These are phyloP conservation scores for Cordyceps fumosorosea DNA, from an alignment of 2,329 filamentous ascomycete species.

Conservation along the genomic window DNA sequence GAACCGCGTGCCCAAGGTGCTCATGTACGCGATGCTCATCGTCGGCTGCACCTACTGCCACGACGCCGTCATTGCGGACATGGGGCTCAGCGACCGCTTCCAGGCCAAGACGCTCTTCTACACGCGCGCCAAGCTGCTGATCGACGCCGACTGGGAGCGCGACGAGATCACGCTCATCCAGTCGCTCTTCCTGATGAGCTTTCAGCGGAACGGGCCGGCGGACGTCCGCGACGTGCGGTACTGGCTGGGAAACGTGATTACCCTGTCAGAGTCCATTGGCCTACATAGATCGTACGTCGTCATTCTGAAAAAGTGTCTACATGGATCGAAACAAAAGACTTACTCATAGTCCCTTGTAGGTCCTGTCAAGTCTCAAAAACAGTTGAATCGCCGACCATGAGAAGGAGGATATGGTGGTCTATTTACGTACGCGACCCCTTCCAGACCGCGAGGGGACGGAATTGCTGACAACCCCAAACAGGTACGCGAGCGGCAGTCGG, in stretches of 20 bases:
- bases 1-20: constrained; percentile 39
- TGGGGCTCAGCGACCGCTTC: constrained; percentile 42
- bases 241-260: constrained; percentile 45
- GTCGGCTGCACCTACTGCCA: constrained; percentile 48
- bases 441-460: not conserved
- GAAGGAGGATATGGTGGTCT: constrained; percentile 48
- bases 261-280: constrained; percentile 43
- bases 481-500: constrained; percentile 32
- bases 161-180: constrained; percentile 44
- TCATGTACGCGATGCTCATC: constrained; percentile 48
- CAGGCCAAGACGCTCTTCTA: constrained; percentile 45
- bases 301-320: not conserved
- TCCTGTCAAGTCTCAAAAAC: constrained; percentile 24
- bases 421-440: constrained; percentile 35
- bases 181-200: constrained; percentile 47
- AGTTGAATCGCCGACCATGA: constrained; percentile 25
- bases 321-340: not conserved
- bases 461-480: constrained; percentile 15
- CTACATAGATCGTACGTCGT: constrained; percentile 34
- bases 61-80: constrained; percentile 34
- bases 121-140: constrained; percentile 42
- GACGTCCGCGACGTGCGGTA: constrained; percentile 43
- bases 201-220: constrained; percentile 44
- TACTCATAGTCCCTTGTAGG: constrained; percentile 6
- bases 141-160: constrained; percentile 46